These are phyloP conservation scores for Russula griseocarnosa DNA, from an alignment of 768 basidiomycete genomes.

Conservation along the genomic window DNA sequence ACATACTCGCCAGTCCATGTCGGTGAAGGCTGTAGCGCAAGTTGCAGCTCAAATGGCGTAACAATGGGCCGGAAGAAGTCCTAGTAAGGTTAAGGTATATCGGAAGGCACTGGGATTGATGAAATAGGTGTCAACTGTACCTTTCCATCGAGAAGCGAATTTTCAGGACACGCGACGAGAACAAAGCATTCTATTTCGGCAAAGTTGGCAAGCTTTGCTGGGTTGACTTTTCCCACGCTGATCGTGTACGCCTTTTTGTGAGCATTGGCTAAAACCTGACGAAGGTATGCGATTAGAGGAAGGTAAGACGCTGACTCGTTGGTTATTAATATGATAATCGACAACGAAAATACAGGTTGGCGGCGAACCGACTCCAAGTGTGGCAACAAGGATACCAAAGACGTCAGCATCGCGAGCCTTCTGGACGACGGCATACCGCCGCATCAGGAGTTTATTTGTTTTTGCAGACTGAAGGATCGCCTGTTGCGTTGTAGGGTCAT, in stretches of 20 bases:
- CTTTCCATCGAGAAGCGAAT: constrained; percentile 60
- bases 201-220: constrained; percentile 93
- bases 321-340: constrained; percentile 5
- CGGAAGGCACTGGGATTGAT: neutral
- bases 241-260: constrained; percentile 58
- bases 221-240: constrained; percentile 87
- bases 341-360: neutral
- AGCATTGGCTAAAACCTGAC: constrained; percentile 36
- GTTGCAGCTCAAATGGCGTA: constrained; percentile 86
- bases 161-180: constrained; percentile 73
- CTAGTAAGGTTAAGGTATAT: constrained; percentile 38
- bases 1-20: constrained; percentile 77
- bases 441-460: constrained; percentile 78
- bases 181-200: constrained; percentile 95
- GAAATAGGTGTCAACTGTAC: constrained; percentile 34
- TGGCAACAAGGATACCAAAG: constrained; percentile 92
- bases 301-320: constrained; percentile 69
- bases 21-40: constrained; percentile 62
- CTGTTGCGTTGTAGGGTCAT: constrained; percentile 53
- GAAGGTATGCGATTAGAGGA: constrained; percentile 58
- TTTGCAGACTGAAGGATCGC: constrained; percentile 56
- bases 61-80: constrained; percentile 90
- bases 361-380: neutral
- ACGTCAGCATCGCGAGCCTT: constrained; percentile 89
- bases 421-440: constrained; percentile 82